Evolutionary conservation across 345 rosid species (phyloP).

Genomic region (sweet orange (Citrus sinensis)): DVS_A1.0 CM039169.1:1175501-1176000

Average conservation of each 20-base stretch:
- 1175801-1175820: not conserved
- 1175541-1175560: constrained; percentile 69
- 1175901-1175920: too few species aligned
- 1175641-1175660: constrained; percentile 46
- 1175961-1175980: too few species aligned
- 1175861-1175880: too few species aligned
- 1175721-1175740: constrained; percentile 57
- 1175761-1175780: not conserved
- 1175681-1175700: constrained; percentile 66
- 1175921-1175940: too few species aligned
- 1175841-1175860: too few species aligned
- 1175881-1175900: too few species aligned
- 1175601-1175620: constrained; percentile 79
- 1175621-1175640: constrained; percentile 71
- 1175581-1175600: constrained; percentile 90
- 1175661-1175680: constrained; percentile 55
- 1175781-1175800: constrained; percentile 1
- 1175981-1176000: too few species aligned
- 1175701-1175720: constrained; percentile 96
- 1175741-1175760: constrained; percentile 1
- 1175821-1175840: not conserved
- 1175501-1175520: constrained; percentile 63
- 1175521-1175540: constrained; percentile 69
- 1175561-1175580: constrained; percentile 58
- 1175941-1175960: too few species aligned